phyloP scores from a whole-genome alignment of 139 green algal species.

The Picochlorum sp. region DNA sequence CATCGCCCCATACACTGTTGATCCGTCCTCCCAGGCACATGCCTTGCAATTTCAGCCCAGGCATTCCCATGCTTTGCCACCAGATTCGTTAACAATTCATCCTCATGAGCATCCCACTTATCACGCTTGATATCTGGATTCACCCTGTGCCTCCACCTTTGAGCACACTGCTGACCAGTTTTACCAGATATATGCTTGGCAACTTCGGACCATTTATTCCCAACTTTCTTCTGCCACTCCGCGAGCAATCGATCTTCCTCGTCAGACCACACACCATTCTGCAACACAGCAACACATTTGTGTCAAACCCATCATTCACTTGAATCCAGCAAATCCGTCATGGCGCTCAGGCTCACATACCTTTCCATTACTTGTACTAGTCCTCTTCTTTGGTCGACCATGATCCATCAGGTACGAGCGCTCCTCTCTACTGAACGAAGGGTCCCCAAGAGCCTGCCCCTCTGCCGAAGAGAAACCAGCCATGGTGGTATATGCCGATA shows the following conservation, averaged over 20 bases:
- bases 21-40: constrained; percentile 60
- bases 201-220: constrained; percentile 63
- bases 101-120: constrained; percentile 68
- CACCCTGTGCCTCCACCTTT: constrained; percentile 80
- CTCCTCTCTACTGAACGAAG: too few relatives aligned
- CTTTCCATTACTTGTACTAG: too few relatives aligned
- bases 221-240: constrained; percentile 43
- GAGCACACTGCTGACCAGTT: constrained; percentile 77
- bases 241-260: constrained; percentile 56
- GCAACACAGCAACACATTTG: neutral
- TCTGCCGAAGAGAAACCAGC: too few relatives aligned
- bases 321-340: too few relatives aligned
- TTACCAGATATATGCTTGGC: constrained; percentile 61
- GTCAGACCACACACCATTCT: constrained; percentile 41
- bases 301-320: too few relatives aligned
- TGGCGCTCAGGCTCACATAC: too few relatives aligned
- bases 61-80: constrained; percentile 43
- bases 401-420: too few relatives aligned
- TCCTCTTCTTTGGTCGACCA: too few relatives aligned
- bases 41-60: constrained; percentile 69
- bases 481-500: too few relatives aligned
- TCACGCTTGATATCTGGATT: constrained; percentile 75
- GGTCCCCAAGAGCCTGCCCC: too few relatives aligned
- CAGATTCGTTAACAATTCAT: constrained; percentile 45
- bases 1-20: constrained; percentile 89